Evolutionary conservation across 2,329 filamentous ascomycete genomes (phyloP), one percentile per base, ranked within the genome.

Genomic region (Nemania serpens): DNA sequence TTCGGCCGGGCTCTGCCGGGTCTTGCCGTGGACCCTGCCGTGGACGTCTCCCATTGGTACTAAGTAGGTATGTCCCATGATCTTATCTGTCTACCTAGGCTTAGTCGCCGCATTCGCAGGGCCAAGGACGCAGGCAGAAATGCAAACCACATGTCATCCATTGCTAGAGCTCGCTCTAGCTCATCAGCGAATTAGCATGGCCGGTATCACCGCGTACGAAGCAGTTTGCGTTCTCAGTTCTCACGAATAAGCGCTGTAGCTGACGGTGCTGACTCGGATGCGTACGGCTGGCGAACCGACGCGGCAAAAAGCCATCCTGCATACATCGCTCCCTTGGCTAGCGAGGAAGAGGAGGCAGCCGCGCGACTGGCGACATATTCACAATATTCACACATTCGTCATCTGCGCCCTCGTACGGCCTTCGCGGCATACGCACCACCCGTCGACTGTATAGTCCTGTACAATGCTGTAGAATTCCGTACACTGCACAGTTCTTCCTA

Each of bases 91-190:
- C 22, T 51, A n/a, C n/a, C n/a, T n/a, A 46, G 46, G 15, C 33
- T 39, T 29, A 42, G 37, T 59, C 52, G 60, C 57, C 52, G 52
- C 52, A 50, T 29, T 29, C 25, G n/a, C 51, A 18, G n/a, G n/a
- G 20, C 36, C 13, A 54, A 29, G 43, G 37, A 11, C 22, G 22
- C 18, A 20, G 56, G 37, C 13, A 60, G 34, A n/a, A n/a, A n/a
- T n/a, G n/a, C 17, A 53, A 41, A 50, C 20, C 37, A 10, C 34
- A 43, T 47, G 22, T 10, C 20, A 39, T 34, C 17, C 25, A n/a
- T n/a, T n/a, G n/a, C n/a, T n/a, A n/a, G n/a, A n/a, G n/a, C n/a
- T n/a, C n/a, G n/a, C n/a, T n/a, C n/a, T n/a, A n/a, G n/a, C n/a
- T n/a, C n/a, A n/a, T n/a, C n/a, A 13, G 36, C 37, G 20, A 43